phyloP scores from a whole-genome alignment of 2,329 filamentous ascomycete genomes.

The Alternaria longipes region DNA sequence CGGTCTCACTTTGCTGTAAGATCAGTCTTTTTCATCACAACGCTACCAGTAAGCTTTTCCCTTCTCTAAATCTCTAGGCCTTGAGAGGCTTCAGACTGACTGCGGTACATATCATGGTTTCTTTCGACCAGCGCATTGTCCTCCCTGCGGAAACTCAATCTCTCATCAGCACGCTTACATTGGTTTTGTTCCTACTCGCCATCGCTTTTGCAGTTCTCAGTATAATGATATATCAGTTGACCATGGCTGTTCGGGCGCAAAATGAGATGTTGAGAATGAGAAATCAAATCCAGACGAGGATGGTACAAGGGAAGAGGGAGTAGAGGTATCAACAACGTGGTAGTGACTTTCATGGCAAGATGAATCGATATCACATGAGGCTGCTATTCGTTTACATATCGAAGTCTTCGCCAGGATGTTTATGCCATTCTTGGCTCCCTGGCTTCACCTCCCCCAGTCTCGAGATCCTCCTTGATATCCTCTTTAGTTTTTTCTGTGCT shows the following conservation, averaged over 20 bases:
- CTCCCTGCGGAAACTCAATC: neutral
- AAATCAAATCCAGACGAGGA: neutral
- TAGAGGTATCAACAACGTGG: too few relatives aligned
- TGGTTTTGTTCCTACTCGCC: neutral
- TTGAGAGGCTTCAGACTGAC: fast-evolving
- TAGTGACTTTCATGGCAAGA: too few relatives aligned
- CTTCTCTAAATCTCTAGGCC: fast-evolving
- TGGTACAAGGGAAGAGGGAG: neutral
- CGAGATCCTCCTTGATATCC: too few relatives aligned
- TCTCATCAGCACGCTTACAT: neutral
- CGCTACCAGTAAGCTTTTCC: neutral
- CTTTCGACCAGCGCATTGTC: neutral
- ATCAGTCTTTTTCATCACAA: neutral
- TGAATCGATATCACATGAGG: too few relatives aligned
- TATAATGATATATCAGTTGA: neutral
- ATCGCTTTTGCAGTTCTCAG: neutral
- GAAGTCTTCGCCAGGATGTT: too few relatives aligned
- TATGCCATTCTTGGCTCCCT: too few relatives aligned
- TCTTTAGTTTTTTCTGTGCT: too few relatives aligned
- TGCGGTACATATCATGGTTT: neutral
- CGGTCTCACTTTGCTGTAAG: neutral
- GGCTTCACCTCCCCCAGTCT: too few relatives aligned
- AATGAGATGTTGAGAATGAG: neutral
- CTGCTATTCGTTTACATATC: too few relatives aligned
- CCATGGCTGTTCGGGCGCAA: neutral